Evolutionary conservation across 257 asterid species (phyloP), one percentile per base, ranked within the genome.

Genomic region (Rhazya stricta): DNA sequence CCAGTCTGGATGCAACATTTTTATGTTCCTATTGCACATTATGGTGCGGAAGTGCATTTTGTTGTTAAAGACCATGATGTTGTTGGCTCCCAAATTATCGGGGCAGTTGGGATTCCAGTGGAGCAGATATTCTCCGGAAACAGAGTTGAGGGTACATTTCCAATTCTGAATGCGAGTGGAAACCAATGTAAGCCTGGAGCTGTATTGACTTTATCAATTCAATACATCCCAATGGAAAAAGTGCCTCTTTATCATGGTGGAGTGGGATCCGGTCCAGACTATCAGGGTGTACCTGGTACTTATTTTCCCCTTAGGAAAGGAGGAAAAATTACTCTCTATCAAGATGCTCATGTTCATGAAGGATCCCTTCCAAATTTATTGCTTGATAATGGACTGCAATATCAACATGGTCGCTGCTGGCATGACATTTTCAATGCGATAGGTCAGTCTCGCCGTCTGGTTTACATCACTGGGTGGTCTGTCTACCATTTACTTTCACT

Each of bases 391-490:
- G 89, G 90, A 2, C 69, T 54, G 53, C 41, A 27, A 74, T 90
- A 90, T 80, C 82, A 81, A 25, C 91, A 88, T 29, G 84, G 83
- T 27, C 74, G 80, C 25, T 94, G 98, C 50, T 94, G 98, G 98
- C 86, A 81, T 16, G 97, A 94, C 78, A 85, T 94, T n/a, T 90
- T 77, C 46, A 72, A 87, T 16, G 97, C 98, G 2, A 87, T 94
- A 60, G 76, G 81, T 76, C 77, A 87, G 81, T 97, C 98, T 36
- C 95, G 94, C 11, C 82, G 89, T 25, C 77, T 94, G 34, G 80
- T 94, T 74, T 94, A 94, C 73, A 91, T 94, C 53, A 88, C 98
- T 0, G 98, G 98, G 21, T 94, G 98, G 97, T 94, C 98, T 0
- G 97, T 94, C 42, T 79, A 87, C 79, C 97, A 94, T 80, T 65